phyloP scores from a whole-genome alignment of 208 protist species.

The Naegleria fowleri region DNA sequence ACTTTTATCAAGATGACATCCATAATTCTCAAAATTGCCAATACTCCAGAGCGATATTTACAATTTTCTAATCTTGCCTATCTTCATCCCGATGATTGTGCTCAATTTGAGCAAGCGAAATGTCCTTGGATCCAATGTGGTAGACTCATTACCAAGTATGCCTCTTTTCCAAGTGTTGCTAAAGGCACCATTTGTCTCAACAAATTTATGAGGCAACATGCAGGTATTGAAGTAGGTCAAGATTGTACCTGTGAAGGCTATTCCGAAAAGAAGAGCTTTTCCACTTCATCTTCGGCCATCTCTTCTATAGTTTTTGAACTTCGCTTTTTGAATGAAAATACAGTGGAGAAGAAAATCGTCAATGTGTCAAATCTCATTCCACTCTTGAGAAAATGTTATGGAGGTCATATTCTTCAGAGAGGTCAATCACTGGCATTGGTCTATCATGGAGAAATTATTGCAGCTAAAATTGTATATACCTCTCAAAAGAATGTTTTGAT shows the following conservation, averaged over 20 bases:
- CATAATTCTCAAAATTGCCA: neutral
- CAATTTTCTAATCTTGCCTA: neutral
- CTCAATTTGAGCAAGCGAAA: neutral
- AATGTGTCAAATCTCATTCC: neutral
- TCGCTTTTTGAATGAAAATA: neutral
- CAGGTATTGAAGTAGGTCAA: neutral
- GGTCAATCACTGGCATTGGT: neutral
- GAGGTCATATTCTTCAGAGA: neutral
- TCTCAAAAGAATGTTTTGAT: neutral
- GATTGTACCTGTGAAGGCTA: too few relatives aligned
- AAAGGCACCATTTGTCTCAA: neutral
- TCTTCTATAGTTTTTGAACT: neutral
- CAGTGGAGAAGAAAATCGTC: neutral
- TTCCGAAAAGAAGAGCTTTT: neutral
- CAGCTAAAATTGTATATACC: neutral
- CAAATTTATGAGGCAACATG: neutral
- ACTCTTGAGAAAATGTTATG: neutral
- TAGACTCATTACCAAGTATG: neutral
- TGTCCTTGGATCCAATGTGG: neutral
- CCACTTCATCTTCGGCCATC: neutral
- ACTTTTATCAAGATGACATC: too few relatives aligned
- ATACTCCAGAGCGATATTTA: neutral
- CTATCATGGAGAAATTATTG: neutral
- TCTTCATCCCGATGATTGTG: neutral
- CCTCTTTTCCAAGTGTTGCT: neutral